These are phyloP conservation scores for Pythium angustatum DNA, from an alignment of 352 stramenopile species.

Conservation along the genomic window DNA sequence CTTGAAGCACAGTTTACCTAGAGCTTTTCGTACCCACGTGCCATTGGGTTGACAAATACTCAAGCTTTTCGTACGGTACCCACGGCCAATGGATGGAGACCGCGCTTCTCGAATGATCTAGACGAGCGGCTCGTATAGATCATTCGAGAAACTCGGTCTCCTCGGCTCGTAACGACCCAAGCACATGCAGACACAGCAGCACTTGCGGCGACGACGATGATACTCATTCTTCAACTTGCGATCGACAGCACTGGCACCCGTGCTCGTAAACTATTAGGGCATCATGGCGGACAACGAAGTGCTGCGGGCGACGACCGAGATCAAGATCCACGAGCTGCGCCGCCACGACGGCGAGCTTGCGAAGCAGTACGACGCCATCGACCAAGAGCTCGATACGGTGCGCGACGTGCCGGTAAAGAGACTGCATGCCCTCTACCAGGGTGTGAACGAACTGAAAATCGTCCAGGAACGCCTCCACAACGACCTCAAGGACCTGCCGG, in stretches of 20 bases:
- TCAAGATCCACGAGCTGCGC: constrained; percentile 51
- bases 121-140: too few relatives aligned
- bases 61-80: too few relatives aligned
- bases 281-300: constrained; percentile 31
- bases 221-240: constrained; percentile 1
- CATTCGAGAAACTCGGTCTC: neutral
- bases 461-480: constrained; percentile 45
- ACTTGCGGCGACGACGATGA: neutral
- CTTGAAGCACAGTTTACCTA: too few relatives aligned
- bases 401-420: constrained; percentile 7
- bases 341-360: constrained; percentile 47
- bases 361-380: constrained; percentile 37
- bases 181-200: too few relatives aligned
- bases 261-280: neutral
- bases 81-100: too few relatives aligned
- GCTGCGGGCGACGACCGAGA: constrained; percentile 45
- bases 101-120: neutral
- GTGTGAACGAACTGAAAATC: constrained; percentile 48
- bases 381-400: constrained; percentile 18
- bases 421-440: constrained; percentile 38
- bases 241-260: neutral
- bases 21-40: too few relatives aligned
- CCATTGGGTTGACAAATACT: neutral
- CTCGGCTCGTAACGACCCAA: too few relatives aligned
- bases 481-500: constrained; percentile 32